Percentiles rank a stretch among this genome's conserved stretches.
phyloP scores from a whole-genome alignment of 1,284 basidiomycete genomes.

The Leccinum griseonigrum region DNA sequence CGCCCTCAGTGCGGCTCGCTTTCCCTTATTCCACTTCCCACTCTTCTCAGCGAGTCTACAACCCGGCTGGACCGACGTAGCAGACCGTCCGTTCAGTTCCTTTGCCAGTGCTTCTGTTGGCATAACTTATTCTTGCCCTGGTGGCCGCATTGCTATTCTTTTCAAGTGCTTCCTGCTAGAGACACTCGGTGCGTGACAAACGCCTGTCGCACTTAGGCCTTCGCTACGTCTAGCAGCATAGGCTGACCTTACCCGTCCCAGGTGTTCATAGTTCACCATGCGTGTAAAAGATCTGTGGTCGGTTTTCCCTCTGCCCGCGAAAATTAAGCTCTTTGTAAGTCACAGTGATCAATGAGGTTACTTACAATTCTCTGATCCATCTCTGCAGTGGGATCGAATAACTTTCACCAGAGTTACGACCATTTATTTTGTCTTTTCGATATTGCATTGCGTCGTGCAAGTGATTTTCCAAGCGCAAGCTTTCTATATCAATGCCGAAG shows the following conservation, averaged over 20 bases:
- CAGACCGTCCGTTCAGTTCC: constrained; percentile 19
- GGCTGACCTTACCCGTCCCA: neutral
- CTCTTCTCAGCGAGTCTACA: constrained; percentile 28
- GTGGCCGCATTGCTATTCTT: constrained; percentile 40
- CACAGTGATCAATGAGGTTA: neutral
- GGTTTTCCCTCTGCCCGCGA: constrained; percentile 40
- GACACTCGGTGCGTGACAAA: constrained; percentile 6
- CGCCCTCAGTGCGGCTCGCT: constrained; percentile 4
- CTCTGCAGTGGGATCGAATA: constrained; percentile 62
- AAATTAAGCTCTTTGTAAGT: constrained; percentile 55
- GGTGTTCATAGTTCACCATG: constrained; percentile 34
- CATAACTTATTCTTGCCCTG: constrained; percentile 37
- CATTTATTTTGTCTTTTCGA: constrained; percentile 65
- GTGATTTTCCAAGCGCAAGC: constrained; percentile 66
- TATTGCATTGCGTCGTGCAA: constrained; percentile 66
- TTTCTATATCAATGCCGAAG: constrained; percentile 60
- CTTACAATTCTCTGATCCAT: neutral
- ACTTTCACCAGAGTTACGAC: constrained; percentile 65
- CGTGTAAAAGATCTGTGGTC: constrained; percentile 43
- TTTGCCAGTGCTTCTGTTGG: constrained; percentile 4
- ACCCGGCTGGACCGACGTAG: constrained; percentile 52
- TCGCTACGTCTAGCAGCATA: neutral
- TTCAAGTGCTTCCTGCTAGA: constrained; percentile 21
- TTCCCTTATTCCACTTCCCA: constrained; percentile 19
- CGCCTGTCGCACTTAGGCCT: neutral